Percentiles rank a stretch among this genome's conserved stretches.
Evolutionary conservation across 1,284 basidiomycete genomes (phyloP).

Genomic region (Bjerkandera adusta): DNA sequence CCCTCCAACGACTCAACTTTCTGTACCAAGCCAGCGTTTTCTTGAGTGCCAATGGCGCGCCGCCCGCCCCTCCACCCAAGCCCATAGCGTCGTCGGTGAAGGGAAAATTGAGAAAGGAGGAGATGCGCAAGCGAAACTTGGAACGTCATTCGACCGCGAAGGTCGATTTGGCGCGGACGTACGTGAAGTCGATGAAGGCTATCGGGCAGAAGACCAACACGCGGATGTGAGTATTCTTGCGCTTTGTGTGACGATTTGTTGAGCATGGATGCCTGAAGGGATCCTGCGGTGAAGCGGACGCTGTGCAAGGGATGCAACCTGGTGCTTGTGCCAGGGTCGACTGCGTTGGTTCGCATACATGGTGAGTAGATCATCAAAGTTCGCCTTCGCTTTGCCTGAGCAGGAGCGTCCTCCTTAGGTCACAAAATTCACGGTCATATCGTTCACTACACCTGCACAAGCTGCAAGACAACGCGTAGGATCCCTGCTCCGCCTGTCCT

Average conservation of each 20-base stretch:
- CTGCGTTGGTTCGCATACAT: conserved; percentile 60
- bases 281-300: conserved; percentile 75
- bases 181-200: conserved; percentile 62
- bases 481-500: conserved; percentile 59
- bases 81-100: background rate
- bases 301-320: conserved; percentile 67
- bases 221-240: conserved; percentile 56
- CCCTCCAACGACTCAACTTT: conserved; percentile 79
- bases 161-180: conserved; percentile 59
- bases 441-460: conserved; percentile 54
- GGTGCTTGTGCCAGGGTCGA: conserved; percentile 65
- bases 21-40: conserved; percentile 79
- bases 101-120: conserved; percentile 1
- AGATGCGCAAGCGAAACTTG: conserved; percentile 20
- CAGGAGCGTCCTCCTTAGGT: no score
- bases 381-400: no score
- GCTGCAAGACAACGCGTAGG: conserved; percentile 49
- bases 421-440: no score
- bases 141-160: conserved; percentile 32
- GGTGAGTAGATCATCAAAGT: conserved; percentile 48
- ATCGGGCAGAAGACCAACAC: conserved; percentile 74
- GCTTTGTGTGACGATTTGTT: background rate
- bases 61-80: background rate
- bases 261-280: conserved; percentile 40
- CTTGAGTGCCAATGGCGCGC: conserved; percentile 36